Evolutionary conservation across 1,284 basidiomycete species (phyloP), one percentile per base, ranked within the genome.

Genomic region (Hortiboletus rubellus): DNA sequence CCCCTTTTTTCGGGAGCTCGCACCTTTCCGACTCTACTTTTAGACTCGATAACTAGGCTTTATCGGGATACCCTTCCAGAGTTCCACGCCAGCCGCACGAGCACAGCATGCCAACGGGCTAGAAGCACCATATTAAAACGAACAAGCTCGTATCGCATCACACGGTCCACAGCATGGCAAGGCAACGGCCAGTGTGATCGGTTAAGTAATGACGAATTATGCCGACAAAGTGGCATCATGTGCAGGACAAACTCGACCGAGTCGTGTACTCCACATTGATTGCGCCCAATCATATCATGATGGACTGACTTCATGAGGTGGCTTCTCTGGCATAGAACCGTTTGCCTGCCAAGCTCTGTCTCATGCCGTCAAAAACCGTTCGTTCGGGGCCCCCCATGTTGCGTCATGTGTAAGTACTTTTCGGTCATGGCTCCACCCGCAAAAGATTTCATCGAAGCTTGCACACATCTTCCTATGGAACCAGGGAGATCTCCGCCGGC

Each of bases 161-260:
- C 53, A 58, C 50, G 59, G 57, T 46, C 46, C 52, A 70, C 68
- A 69, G 66, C 52, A 65, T 63, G 58, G 61, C 67, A 48, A 15
- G 46, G 27, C 27, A 14, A 50, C 17, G 30, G 43, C 42, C 52
- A 63, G 47, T 45, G 46, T 53, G 53, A 34, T 47, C 45, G 17
- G 53, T 42, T 22, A 42, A 22, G 18, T 54, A 40, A 36, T 34
- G 38, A 12, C 44, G 42, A 31, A 44, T 47, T 45, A 36, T 58
- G 24, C 54, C 44, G 55, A 65, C 61, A 54, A 64, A n/a, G 60
- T 48, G 17, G 18, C 60, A 30, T 51, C 60, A 30, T 51, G 36
- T 52, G 40, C n/a, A 24, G 24, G 43, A 44, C 59, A 48, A 38
- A 38, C 27, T 18, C 43, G 24, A 7, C 50, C 27, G 41, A 38